Base-by-base conservation (phyloP, 192 early-diverging fungal genomes). In the Pilobolus umbonatus region DNA sequence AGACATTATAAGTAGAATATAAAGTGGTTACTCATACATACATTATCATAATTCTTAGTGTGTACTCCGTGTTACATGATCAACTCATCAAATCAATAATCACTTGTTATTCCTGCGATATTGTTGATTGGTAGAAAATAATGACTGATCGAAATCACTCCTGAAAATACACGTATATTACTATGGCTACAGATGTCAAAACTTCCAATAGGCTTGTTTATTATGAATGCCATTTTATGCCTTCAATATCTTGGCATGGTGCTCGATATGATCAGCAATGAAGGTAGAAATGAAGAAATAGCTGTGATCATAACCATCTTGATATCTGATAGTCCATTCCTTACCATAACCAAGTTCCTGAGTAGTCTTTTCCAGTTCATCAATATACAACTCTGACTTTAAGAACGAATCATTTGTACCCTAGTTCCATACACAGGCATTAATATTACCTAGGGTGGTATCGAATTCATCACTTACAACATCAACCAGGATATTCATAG, bases 231-330 rank as follows among this genome's bases (percentile, higher is more conserved):
- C 35, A 15, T 24, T 35, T 35, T 54, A 54, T 32, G 50, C 50
- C 26, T 67, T 67, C 21, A 83, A 68, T 26, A 73, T 55, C 53
- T 83, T 76, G 25, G 80, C 84, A 55, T 94, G 91, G 64, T 89
- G 91, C 2, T 64, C 49, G 31, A 94, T 75, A 61, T 94, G 92
- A 48, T 89, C 86, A 9, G 82, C 69, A 51, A 88, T 78, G 68
- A 95, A 90, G 11, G 85, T 83, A 42, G 77, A 71, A 57, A 96
- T 86, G 58, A 92, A 94, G 65, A 67, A 96, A 68, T 96, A 96
- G 19, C 80, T 81, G 62, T 96, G 93, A 60, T 94, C 90, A 55
- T 90, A 96, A 19, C 88, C 90, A 26, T 87, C 84, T 48, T 86
- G 88, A 72, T 81, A 75, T 22, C 82, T 77, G 40, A 82, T 75